These are phyloP conservation scores for Mortierella sp. DNA, from an alignment of 371 early-diverging fungal species.

Conservation along the genomic window DNA sequence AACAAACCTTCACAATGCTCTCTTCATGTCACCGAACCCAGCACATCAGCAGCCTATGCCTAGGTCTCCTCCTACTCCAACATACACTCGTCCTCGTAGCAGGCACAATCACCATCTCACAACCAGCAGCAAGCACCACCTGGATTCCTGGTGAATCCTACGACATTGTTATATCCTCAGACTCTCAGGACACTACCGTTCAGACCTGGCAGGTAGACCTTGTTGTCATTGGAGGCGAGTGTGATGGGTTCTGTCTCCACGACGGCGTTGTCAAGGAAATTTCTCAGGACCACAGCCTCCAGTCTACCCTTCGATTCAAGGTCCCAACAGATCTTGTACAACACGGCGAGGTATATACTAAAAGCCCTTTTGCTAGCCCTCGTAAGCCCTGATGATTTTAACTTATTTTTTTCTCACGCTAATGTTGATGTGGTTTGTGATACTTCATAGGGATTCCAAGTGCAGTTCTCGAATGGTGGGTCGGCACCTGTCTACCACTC, in stretches of 20 bases:
- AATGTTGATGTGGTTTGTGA: conserved; percentile 2
- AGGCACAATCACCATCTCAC: conserved; percentile 18
- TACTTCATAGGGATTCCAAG: conserved; percentile 36
- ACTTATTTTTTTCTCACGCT: not conserved
- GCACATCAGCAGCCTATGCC: not conserved
- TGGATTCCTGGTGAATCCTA: conserved; percentile 39
- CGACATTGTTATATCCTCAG: conserved; percentile 20
- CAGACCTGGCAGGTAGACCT: conserved; percentile 39
- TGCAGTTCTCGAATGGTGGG: conserved; percentile 41
- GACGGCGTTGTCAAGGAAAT: conserved; percentile 37
- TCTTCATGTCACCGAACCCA: not conserved
- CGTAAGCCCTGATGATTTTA: not conserved
- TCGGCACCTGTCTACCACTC: conserved; percentile 33
- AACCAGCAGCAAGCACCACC: conserved; percentile 15
- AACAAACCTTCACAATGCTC: not conserved
- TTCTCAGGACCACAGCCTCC: conserved; percentile 12
- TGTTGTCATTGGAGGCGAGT: conserved; percentile 36
- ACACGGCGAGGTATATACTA: conserved; percentile 35
- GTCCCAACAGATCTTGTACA: conserved; percentile 36
- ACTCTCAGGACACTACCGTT: conserved; percentile 4
- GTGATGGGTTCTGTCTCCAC: conserved; percentile 33
- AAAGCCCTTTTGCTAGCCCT: not conserved
- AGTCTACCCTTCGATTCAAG: conserved; percentile 18
- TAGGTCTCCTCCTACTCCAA: conserved; percentile 11
- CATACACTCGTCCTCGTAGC: conserved; percentile 16